phyloP scores from a whole-genome alignment of 345 rosid genomes.

The Salix viminalis region DNA sequence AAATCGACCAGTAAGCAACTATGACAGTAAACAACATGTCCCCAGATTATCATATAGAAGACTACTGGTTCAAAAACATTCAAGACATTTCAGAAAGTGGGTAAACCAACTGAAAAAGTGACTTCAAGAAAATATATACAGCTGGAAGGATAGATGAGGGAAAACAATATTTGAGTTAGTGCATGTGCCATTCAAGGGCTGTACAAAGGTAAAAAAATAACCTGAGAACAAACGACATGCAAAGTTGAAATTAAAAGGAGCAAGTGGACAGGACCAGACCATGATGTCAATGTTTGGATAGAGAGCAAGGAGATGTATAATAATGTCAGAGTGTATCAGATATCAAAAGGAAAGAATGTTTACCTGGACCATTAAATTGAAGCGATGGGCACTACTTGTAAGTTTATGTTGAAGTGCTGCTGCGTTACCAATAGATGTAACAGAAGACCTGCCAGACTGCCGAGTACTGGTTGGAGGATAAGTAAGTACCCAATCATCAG shows the following conservation, averaged over 20 bases:
- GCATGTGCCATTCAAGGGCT: background rate
- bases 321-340: background rate
- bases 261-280: background rate
- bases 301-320: background rate
- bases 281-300: background rate
- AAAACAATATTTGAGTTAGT: background rate
- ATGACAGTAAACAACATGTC: background rate
- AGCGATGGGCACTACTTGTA: conserved; percentile 93
- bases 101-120: background rate
- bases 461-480: conserved; percentile 56
- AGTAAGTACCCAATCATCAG: conserved; percentile 96
- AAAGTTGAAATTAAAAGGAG: background rate
- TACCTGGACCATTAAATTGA: conserved; percentile 99
- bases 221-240: background rate
- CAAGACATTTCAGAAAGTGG: background rate
- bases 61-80: background rate
- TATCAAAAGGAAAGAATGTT: conserved; percentile 6
- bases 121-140: background rate
- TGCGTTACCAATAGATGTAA: conserved; percentile 40
- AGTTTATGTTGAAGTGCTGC: conserved; percentile 78
- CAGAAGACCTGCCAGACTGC: conserved; percentile 61
- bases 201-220: background rate
- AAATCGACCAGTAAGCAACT: conserved; percentile 11
- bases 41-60: background rate
- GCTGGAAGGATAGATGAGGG: no score